Evolutionary conservation across 2,329 filamentous ascomycete genomes (phyloP), one percentile per base, ranked within the genome.

Genomic region (Aspergillus candidus): DNA sequence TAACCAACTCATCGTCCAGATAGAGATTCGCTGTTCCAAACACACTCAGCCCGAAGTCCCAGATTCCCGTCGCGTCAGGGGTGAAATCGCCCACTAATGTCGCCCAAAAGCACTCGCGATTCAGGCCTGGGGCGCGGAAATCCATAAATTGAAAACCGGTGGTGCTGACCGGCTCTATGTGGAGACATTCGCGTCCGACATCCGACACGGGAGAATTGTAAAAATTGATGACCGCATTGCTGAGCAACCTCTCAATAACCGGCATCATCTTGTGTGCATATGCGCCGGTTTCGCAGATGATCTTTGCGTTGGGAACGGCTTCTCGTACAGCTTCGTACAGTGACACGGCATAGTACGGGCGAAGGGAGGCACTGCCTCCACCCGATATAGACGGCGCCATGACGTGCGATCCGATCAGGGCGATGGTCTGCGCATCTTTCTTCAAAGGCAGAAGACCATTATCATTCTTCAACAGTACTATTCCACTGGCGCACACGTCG

Each of bases 41-140:
- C 3, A 83, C 79, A 14, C 78, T 75, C 29, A 82, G 62, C n/a
- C 78, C 75, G 44, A 84, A 73, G 56, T 83, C 78, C 62, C 76
- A 83, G 1, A 70, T 67, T 36, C 71, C 71, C 43, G 78, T 75
- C 48, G 76, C 72, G 1, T 79, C 73, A 2, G 79, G 72, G 3
- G 73, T 72, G 35, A 80, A 68, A 4, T 68, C 71, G 18, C 76
- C 77, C 49, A 80, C 75, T 35, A 80, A 63, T 40, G 77, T 73
- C 31, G 74, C 75, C 47, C 76, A 80, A 72, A 74, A 80, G 2
- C 54, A 44, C 1, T 11, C 40, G 18, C 45, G 32, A 39, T 55
- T 48, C 22, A 55, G 46, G 1, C 41, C 44, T 1, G 47, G 51
- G 1, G 73, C 51, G 11, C 68, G 63, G 38, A 51, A 54, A 44